Conservation (phyloP, 352 stramenopile species). For the Phytopythium delawarense region DNA sequence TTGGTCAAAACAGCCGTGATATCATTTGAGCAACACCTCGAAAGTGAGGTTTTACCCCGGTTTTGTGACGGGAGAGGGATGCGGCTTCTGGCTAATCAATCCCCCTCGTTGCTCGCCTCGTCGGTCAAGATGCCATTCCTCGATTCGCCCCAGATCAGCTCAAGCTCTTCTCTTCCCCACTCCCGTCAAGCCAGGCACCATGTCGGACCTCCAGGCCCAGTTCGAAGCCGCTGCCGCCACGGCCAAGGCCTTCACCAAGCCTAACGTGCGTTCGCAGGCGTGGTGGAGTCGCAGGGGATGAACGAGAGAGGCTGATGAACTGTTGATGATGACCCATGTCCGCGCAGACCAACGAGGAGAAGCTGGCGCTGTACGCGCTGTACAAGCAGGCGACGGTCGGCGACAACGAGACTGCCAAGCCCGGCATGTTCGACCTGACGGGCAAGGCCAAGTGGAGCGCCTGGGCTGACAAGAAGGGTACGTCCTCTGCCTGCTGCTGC, state of each 20-base stretch:
- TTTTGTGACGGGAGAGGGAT: slow-evolving; percentile 6
- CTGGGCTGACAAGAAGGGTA: slow-evolving; percentile 81
- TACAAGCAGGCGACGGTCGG: slow-evolving; percentile 90
- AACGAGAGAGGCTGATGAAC: not conserved
- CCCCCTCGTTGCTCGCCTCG: not conserved
- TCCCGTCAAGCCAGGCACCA: slow-evolving; percentile 15
- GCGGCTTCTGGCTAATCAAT: not conserved
- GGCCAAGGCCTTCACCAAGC: slow-evolving; percentile 81
- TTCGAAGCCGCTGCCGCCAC: slow-evolving; percentile 80
- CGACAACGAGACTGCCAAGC: slow-evolving; percentile 78
- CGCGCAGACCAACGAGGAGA: slow-evolving; percentile 78
- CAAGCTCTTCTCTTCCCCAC: slow-evolving; percentile 3
- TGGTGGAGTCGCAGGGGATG: not conserved
- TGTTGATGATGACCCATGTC: not conserved
- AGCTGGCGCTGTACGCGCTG: slow-evolving; percentile 86
- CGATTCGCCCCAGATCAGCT: slow-evolving; percentile 24
- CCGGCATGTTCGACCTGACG: slow-evolving; percentile 85
- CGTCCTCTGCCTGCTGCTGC: not conserved
- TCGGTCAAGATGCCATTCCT: slow-evolving; percentile 13
- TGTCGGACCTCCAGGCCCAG: slow-evolving; percentile 81
- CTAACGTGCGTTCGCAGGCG: slow-evolving; percentile 25
- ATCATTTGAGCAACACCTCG: not conserved
- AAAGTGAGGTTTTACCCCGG: slow-evolving; percentile 5
- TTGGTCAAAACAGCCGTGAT: not conserved
- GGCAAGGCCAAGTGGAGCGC: slow-evolving; percentile 89